A percentile compares a stretch with the other conserved stretches of the same genome.
phyloP scores from a whole-genome alignment of 305 asterid genomes.

The Euphrasia arctica region DNA sequence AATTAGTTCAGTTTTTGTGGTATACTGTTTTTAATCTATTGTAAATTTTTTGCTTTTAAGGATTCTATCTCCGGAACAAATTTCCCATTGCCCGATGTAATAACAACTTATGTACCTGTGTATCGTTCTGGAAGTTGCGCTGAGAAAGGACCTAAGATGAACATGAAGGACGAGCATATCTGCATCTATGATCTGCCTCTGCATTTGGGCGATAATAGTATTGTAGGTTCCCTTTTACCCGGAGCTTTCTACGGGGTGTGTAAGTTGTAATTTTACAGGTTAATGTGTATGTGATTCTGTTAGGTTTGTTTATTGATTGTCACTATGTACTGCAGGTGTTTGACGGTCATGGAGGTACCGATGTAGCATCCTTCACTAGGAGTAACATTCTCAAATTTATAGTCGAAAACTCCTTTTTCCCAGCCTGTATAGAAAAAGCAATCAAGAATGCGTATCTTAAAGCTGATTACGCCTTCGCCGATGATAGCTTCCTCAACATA shows the following conservation, averaged over 20 bases:
- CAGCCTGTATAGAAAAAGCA: conserved; percentile 62
- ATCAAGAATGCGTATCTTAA: conserved; percentile 70
- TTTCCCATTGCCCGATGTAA: too few species aligned
- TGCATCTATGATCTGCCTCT: conserved; percentile 73
- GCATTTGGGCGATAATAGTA: conserved; percentile 39
- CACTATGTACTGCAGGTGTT: conserved; percentile 40
- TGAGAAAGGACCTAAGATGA: conserved; percentile 87
- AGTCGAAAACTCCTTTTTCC: conserved; percentile 58
- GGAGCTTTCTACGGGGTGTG: conserved; percentile 85
- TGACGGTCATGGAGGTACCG: conserved; percentile 94
- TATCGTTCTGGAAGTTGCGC: conserved; percentile 91
- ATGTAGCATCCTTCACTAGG: conserved; percentile 66
- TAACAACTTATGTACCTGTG: conserved; percentile 32
- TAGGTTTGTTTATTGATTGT: too few species aligned
- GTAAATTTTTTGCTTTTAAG: too few species aligned
- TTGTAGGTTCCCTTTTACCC: conserved; percentile 50
- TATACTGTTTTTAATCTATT: too few species aligned
- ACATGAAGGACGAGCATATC: conserved; percentile 89
- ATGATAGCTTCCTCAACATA: conserved; percentile 68
- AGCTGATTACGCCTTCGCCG: conserved; percentile 77
- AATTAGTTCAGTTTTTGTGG: too few species aligned
- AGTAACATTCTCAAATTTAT: conserved; percentile 69
- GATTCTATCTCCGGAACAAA: too few species aligned
- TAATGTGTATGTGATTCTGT: too few species aligned
- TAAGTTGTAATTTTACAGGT: too few species aligned